phyloP scores from a whole-genome alignment of 1,284 basidiomycete genomes.

The Mycosarcoma maydis region DNA sequence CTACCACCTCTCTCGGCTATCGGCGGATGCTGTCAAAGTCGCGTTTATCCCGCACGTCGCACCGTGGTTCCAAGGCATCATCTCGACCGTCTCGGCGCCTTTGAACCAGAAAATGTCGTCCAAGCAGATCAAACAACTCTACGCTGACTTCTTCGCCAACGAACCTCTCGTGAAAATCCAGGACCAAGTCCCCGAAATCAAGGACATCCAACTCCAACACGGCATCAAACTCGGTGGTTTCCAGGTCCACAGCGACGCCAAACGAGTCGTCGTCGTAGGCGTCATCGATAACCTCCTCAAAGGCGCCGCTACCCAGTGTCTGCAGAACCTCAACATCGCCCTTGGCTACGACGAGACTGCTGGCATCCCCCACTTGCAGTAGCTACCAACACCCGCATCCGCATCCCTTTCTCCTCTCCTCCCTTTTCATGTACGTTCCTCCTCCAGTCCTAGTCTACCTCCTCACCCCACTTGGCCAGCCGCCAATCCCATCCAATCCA shows the following conservation, averaged over 20 bases:
- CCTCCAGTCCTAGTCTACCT: too few species aligned
- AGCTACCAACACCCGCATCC: not conserved
- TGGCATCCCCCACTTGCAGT: constrained; percentile 73
- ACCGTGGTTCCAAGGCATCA: constrained; percentile 96
- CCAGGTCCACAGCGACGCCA: constrained; percentile 88
- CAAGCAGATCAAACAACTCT: constrained; percentile 78
- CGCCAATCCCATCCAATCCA: too few species aligned
- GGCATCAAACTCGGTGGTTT: constrained; percentile 91
- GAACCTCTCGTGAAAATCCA: constrained; percentile 79
- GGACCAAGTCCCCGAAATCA: constrained; percentile 79
- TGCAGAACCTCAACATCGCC: constrained; percentile 96
- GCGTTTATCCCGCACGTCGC: constrained; percentile 89
- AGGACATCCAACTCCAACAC: constrained; percentile 81
- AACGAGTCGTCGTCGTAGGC: constrained; percentile 85
- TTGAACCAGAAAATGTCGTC: constrained; percentile 76
- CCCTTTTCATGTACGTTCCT: too few species aligned
- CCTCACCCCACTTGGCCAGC: too few species aligned
- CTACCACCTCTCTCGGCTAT: constrained; percentile 79
- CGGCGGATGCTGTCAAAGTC: constrained; percentile 71
- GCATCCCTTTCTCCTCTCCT: too few species aligned
- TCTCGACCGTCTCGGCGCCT: constrained; percentile 85
- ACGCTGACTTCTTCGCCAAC: constrained; percentile 78
- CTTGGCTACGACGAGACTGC: constrained; percentile 90
- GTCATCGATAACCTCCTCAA: constrained; percentile 90
- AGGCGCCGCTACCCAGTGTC: constrained; percentile 95